Percentiles rank a stretch among this genome's conserved stretches.
Evolutionary conservation across 108 stramenopile genomes (phyloP).

Genomic region (Conticribra guillardii): DNA sequence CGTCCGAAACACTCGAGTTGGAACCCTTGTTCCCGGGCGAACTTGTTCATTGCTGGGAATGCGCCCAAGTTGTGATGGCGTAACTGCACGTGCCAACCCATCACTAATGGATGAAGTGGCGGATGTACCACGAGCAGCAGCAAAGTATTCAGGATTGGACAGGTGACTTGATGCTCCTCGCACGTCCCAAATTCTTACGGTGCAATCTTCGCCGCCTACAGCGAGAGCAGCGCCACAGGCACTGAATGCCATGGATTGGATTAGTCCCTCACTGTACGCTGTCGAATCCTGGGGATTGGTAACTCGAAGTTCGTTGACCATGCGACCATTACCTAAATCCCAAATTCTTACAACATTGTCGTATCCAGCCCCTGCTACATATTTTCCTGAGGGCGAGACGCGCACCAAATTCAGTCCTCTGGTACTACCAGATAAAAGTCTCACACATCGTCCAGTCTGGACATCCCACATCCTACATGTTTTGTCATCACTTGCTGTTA

Average conservation of each 20-base stretch:
- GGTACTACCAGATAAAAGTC: conserved; percentile 84
- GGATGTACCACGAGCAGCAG: conserved; percentile 33
- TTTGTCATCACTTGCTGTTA: conserved; percentile 91
- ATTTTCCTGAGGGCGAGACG: conserved; percentile 76
- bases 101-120: conserved; percentile 42
- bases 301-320: conserved; percentile 76
- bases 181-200: conserved; percentile 86
- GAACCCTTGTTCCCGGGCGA: conserved; percentile 34
- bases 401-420: conserved; percentile 70
- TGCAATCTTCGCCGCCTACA: conserved; percentile 78
- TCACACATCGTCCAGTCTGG: conserved; percentile 89
- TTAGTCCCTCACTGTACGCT: conserved; percentile 36
- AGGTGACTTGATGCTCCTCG: conserved; percentile 51
- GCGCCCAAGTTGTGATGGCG: conserved; percentile 18
- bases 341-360: conserved; percentile 75
- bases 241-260: conserved; percentile 77
- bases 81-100: conserved; percentile 14
- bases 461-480: conserved; percentile 97
- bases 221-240: conserved; percentile 83
- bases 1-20: conserved; percentile 39
- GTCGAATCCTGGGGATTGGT: conserved; percentile 2
- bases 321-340: conserved; percentile 84
- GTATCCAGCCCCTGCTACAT: conserved; percentile 77
- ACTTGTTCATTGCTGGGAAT: conserved; percentile 9
- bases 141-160: conserved; percentile 54